These are phyloP conservation scores for Passiflora organensis DNA, from an alignment of 345 rosid genomes.

Conservation along the genomic window DNA sequence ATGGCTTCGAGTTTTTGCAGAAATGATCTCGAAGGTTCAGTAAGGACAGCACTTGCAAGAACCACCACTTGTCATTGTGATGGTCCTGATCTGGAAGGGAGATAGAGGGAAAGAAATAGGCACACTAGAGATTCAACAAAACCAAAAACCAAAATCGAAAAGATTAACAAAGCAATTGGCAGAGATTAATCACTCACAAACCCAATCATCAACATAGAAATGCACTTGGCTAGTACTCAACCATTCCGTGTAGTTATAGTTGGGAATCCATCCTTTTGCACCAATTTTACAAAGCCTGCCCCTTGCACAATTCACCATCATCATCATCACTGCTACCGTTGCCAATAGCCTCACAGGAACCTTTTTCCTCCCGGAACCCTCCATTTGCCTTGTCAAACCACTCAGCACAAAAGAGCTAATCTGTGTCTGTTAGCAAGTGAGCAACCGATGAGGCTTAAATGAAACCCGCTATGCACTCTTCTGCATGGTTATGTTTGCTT, in stretches of 20 bases:
- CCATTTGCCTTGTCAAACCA: background rate
- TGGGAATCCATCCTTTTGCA: constrained; percentile 10
- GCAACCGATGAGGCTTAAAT: no score
- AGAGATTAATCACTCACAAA: background rate
- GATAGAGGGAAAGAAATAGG: no score
- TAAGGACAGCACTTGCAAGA: no score
- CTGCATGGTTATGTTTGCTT: background rate
- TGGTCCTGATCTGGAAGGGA: no score
- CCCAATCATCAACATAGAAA: constrained; percentile 15
- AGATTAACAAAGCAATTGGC: background rate
- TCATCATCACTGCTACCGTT: background rate
- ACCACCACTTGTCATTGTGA: no score
- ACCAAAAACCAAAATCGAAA: no score
- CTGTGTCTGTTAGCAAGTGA: no score
- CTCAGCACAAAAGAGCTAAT: background rate
- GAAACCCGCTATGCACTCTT: no score
- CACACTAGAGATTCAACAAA: no score
- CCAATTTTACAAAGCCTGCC: constrained; percentile 1
- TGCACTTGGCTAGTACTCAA: background rate
- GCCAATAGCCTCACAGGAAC: background rate
- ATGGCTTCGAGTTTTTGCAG: no score
- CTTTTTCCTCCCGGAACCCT: background rate
- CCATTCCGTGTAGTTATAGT: constrained; percentile 9
- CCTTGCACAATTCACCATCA: background rate
- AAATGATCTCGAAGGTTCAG: no score